Evolutionary conservation across 2,329 filamentous ascomycete species (phyloP), one percentile per base, ranked within the genome.

Genomic region (Neopestalotiopsis rosae): DNA sequence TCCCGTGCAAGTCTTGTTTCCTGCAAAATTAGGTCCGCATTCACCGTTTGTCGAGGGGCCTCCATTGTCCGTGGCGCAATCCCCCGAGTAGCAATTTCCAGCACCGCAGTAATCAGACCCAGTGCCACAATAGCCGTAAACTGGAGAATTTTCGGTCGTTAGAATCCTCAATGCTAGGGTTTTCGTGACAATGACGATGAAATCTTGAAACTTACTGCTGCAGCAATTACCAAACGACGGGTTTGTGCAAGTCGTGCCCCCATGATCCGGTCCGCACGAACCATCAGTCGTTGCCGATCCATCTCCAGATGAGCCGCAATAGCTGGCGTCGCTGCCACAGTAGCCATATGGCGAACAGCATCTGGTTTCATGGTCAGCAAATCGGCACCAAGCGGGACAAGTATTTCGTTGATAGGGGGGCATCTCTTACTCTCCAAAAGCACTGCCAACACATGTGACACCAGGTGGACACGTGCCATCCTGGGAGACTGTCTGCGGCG

Each of bases 1-100:
- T 30, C 74, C 74, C 59, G 73, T 72, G 69, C 73, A 77, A 17
- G 73, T 75, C 66, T 76, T 76, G 67, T 75, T 75, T 49, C 75
- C 74, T 5, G 74, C 71, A 69, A 76, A 75, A 30, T 65, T 67
- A 45, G 73, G 74, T 4, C 75, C 74, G 68, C 74, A 76, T 66
- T 72, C 71, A 45, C 76, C 74, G 66, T 71, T 72, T 7, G 70
- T 73, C 40, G 66, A 70, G 5, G 71, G 72, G 49, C 75, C 73
- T 20, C 74, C 73, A 61, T 64, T 73, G 66, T 75, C 72, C 61
- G 73, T 69, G 42, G 71, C 72, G 72, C 74, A 76, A 62, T 63
- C 63, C 6, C 75, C 71, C 61, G 61, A 63, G 34, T 38, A 38
- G 34, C 61, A 63, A 3, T 63, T 63, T 4, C 63, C 63, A 1